Conservation (phyloP, 768 basidiomycete genomes). For the Pseudohyphozyma bogoriensis region DNA sequence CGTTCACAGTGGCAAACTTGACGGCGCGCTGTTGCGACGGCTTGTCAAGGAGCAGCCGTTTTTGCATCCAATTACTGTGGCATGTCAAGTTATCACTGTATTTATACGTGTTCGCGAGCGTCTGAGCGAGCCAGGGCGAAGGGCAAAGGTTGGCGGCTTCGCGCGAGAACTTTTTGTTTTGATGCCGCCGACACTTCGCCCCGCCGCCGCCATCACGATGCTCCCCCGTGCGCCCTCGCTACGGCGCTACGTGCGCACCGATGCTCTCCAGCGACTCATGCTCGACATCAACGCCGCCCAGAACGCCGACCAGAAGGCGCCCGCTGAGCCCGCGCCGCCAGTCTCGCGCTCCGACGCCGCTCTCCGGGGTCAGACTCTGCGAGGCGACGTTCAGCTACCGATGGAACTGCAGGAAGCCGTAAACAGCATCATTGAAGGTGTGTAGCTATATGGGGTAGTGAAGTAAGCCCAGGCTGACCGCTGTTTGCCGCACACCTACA, state of each 20-base stretch:
- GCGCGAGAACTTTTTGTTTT: too few relatives aligned
- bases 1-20: too few relatives aligned
- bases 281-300: slow-evolving; percentile 24
- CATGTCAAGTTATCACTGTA: too few relatives aligned
- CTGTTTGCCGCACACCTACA: neutral
- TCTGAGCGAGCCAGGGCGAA: too few relatives aligned
- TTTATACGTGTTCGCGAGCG: too few relatives aligned
- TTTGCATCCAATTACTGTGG: too few relatives aligned
- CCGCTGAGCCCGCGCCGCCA: neutral
- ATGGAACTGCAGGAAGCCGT: slow-evolving; percentile 60
- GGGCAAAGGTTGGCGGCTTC: too few relatives aligned
- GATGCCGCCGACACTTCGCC: too few relatives aligned
- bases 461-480: slow-evolving; percentile 17
- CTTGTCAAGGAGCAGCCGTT: too few relatives aligned
- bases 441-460: slow-evolving; percentile 3
- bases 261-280: slow-evolving; percentile 12
- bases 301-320: slow-evolving; percentile 8
- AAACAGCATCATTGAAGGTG: slow-evolving; percentile 50
- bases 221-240: slow-evolving; percentile 1
- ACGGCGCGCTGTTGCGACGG: too few relatives aligned
- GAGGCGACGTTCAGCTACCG: slow-evolving; percentile 64
- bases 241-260: neutral
- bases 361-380: slow-evolving; percentile 59
- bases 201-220: slow-evolving; percentile 4
- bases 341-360: slow-evolving; percentile 66